A percentile compares a stretch with the other conserved stretches of the same genome.
Conservation (phyloP, 2,329 filamentous ascomycete species). For the Claviceps sp. region DNA sequence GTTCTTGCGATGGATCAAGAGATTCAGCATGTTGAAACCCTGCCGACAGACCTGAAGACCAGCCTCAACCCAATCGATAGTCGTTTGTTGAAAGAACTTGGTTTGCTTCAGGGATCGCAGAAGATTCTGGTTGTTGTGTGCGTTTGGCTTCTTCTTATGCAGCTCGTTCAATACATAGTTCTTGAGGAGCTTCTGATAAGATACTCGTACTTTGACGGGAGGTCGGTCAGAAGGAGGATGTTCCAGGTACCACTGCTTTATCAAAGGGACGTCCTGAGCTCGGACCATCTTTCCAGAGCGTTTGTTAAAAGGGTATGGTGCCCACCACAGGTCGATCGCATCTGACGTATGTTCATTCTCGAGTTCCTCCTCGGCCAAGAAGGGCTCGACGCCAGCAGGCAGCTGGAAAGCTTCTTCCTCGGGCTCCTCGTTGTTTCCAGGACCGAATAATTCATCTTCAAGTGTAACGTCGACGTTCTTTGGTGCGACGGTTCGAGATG, state of each 20-base stretch:
- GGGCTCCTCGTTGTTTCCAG: conserved; percentile 56
- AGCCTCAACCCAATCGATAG: conserved; percentile 98
- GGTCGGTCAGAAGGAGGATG: conserved; percentile 76
- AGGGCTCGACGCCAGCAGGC: conserved; percentile 68
- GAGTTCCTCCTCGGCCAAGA: conserved; percentile 77
- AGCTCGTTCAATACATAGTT: conserved; percentile 92
- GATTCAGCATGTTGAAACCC: conserved; percentile 97
- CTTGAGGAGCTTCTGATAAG: conserved; percentile 95
- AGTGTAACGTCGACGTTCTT: conserved; percentile 88
- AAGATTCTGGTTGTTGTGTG: conserved; percentile 86
- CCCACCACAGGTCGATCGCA: conserved; percentile 95
- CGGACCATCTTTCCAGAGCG: conserved; percentile 92
- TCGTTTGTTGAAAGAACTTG: conserved; percentile 99
- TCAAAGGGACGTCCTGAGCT: conserved; percentile 88
- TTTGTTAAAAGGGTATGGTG: conserved; percentile 88
- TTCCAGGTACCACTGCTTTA: conserved; percentile 98
- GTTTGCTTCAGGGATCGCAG: conserved; percentile 84
- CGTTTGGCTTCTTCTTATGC: conserved; percentile 90
- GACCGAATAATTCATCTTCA: conserved; percentile 86
- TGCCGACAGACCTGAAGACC: conserved; percentile 96
- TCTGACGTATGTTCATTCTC: conserved; percentile 81
- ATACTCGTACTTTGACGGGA: conserved; percentile 93
- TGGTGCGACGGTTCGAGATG: conserved; percentile 81
- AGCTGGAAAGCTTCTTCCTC: conserved; percentile 80
- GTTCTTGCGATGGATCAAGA: conserved; percentile 96